Evolutionary conservation across 768 basidiomycete genomes (phyloP), one percentile per base, ranked within the genome.

Genomic region (Pisolithus tinctorius): DNA sequence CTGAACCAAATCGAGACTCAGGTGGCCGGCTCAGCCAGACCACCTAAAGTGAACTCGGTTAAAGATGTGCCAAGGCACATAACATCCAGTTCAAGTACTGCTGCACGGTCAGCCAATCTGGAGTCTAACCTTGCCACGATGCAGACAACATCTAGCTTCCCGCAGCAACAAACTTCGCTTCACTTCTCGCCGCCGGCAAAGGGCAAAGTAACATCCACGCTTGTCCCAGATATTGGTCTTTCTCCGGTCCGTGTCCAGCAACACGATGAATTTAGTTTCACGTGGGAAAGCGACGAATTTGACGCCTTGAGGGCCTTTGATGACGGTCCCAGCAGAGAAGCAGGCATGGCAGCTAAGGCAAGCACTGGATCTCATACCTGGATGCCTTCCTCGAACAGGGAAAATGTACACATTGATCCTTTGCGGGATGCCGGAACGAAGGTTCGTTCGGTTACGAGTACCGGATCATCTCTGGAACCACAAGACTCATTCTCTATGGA

Each of bases 401-500:
- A 20, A 20, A 20, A 20, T 20, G 20, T 17, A n/a, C 25, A 42
- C 23, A 4, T 26, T 11, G 41, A 13, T 10, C 41, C 41, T 26
- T 23, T 13, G 23, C 20, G 41, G 20, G 41, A 10, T 14, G 25
- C 20, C 11, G 7, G 10, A 25, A 8, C 14, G 5, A 42, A 42
- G n/a, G 17, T 20, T 6, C 20, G 20, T 13, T 23, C 20, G 10
- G 10, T 8, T 20, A 23, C 41, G 6, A 47, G 39, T 16, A 63
- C 54, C 25, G 30, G 14, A n/a, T 34, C 16, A 45, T 63, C 59
- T 45, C 56, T 58, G 11, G 65, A 66, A 46, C 56, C 65, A 17
- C 68, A 56, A 50, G 70, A 68, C 44, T 67, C 69, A 51, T 69
- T 72, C 29, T 59, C 66, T 26, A 61, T 68, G 39, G 66, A 66